A percentile compares a stretch with the other conserved stretches of the same genome.
Conservation (phyloP, 371 early-diverging fungal genomes). For the Lichtheimia ornata region DNA sequence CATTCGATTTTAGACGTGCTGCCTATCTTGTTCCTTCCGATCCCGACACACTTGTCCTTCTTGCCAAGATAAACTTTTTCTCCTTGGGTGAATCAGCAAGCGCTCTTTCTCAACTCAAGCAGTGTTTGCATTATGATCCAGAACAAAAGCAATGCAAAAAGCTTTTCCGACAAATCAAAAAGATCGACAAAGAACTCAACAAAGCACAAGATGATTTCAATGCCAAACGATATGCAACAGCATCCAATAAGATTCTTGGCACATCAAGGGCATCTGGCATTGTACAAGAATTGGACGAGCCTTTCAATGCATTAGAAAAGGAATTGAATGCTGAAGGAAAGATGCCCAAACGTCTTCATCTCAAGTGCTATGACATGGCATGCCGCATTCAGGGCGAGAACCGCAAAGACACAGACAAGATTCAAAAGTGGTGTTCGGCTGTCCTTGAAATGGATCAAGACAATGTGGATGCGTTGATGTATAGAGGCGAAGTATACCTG, state of each 20-base stretch:
- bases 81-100: constrained; percentile 69
- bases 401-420: constrained; percentile 42
- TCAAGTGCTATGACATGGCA: constrained; percentile 58
- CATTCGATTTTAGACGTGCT: constrained; percentile 53
- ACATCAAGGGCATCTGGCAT: constrained; percentile 45
- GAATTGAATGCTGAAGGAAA: constrained; percentile 33
- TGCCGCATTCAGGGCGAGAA: constrained; percentile 64
- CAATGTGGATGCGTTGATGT: constrained; percentile 69
- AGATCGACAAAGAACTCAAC: constrained; percentile 73
- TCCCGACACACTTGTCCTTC: constrained; percentile 55
- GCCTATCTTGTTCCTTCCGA: constrained; percentile 71
- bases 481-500: constrained; percentile 71
- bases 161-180: constrained; percentile 71
- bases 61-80: constrained; percentile 78
- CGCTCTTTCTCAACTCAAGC: constrained; percentile 74
- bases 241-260: constrained; percentile 65
- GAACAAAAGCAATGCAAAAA: constrained; percentile 86
- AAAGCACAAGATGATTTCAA: constrained; percentile 58
- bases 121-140: constrained; percentile 88
- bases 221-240: constrained; percentile 66
- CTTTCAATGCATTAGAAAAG: constrained; percentile 33
- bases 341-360: constrained; percentile 55
- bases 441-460: constrained; percentile 61
- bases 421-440: constrained; percentile 60
- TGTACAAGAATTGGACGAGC: constrained; percentile 50